These are phyloP conservation scores for Arabidopsis thaliana DNA, from an alignment of 345 rosid species.

Conservation along the genomic window TAIR10.1 NC_003076.8:24710001-24710500, in stretches of 20 bases:
- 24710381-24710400: constrained; percentile 86
- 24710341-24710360: neutral
- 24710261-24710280: constrained; percentile 70
- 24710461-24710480: neutral
- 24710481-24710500: neutral
- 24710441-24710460: constrained; percentile 68
- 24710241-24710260: constrained; percentile 36
- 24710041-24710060: neutral
- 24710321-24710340: neutral
- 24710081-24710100: neutral
- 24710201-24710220: neutral
- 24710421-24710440: constrained; percentile 87
- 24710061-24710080: neutral
- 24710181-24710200: neutral
- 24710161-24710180: neutral
- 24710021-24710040: neutral
- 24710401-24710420: constrained; percentile 86
- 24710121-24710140: too few species aligned
- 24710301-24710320: neutral
- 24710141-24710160: neutral
- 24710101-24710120: too few species aligned
- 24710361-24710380: constrained; percentile 57
- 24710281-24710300: constrained; percentile 64
- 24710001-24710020: neutral
- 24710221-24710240: constrained; percentile 5